Evolutionary conservation across 106 monocot genomes (phyloP), one percentile per base, ranked within the genome.

Genomic region (Phalaenopsis aphrodite): DNA sequence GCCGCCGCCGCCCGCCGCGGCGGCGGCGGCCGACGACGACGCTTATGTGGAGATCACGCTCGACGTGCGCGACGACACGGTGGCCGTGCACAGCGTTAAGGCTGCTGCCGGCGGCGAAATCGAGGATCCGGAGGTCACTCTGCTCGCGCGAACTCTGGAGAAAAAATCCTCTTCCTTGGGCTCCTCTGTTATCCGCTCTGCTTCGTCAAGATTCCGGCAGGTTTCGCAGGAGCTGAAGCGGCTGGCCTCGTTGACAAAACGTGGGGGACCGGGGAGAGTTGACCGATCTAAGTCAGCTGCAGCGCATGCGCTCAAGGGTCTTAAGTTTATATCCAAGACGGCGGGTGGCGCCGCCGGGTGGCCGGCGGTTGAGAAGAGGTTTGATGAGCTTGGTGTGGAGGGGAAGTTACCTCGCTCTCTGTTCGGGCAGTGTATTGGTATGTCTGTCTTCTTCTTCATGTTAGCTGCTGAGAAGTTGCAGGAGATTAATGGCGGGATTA

Each of bases 61-160:
- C 36, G 94, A 99, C 76, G 89, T 99, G 64, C 90, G 89, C 24
- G 93, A 94, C 74, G 93, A 93, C 82, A 81, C 91, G 38, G 94
- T 99, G 41, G 98, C 94, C 7, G 89, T 99, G n/a, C 98, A 99
- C 90, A 99, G 98, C 85, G 94, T 99, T 58, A 94, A 91, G 78
- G 84, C 88, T 18, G 88, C 92, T 17, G 84, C 66, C 0, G 79
- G 78, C 9, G 88, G 83, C 37, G 84, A 65, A 52, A 72, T 10
- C 23, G 93, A 94, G 73, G 88, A 98, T 65, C 88, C 94, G 37
- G 97, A 98, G 42, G 81, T 94, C 75, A 81, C 89, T 47, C 86
- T 98, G 23, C 86, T 98, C 24, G 92, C 90, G 30, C 81, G 77
- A 85, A 89, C 83, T 55, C 85, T 94, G 79, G 97, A 98, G 89